Evolutionary conservation across 1,139 yeast genomes (phyloP).

Genomic region (Saccharomyces hybrid): DNA sequence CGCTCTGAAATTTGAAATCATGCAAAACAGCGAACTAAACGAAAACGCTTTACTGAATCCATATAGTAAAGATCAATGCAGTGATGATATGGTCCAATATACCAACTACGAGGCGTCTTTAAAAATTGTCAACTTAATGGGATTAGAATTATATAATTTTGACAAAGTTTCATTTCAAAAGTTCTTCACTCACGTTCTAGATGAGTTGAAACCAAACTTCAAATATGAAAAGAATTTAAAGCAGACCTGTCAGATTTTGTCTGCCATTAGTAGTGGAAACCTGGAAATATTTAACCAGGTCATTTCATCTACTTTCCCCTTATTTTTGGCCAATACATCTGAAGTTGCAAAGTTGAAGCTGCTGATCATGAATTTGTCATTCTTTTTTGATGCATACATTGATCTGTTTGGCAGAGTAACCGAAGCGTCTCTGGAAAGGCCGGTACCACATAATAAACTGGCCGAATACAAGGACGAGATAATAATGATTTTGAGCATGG

Average conservation of each 20-base stretch:
- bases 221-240: slow-evolving; percentile 47
- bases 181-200: slow-evolving; percentile 39
- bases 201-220: slow-evolving; percentile 54
- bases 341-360: slow-evolving; percentile 40
- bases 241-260: slow-evolving; percentile 52
- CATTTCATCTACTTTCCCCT: slow-evolving; percentile 35
- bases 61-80: background rate
- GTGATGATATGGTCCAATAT: background rate
- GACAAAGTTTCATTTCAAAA: slow-evolving; percentile 31
- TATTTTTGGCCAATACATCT: slow-evolving; percentile 33
- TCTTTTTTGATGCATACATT: slow-evolving; percentile 19
- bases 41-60: slow-evolving; percentile 12
- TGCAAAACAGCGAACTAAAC: slow-evolving; percentile 58
- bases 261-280: too few species aligned
- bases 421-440: slow-evolving; percentile 5
- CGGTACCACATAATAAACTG: slow-evolving; percentile 32
- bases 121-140: too few species aligned
- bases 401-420: slow-evolving; percentile 30
- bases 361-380: slow-evolving; percentile 42
- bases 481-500: slow-evolving; percentile 55
- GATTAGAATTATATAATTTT: slow-evolving; percentile 3
- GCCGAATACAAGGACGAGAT: slow-evolving; percentile 54
- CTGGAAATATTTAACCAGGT: slow-evolving; percentile 40
- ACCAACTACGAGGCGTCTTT: background rate
- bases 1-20: slow-evolving; percentile 76